Conservation (phyloP, 1,139 yeast genomes). For the Pichia sp. region DNA sequence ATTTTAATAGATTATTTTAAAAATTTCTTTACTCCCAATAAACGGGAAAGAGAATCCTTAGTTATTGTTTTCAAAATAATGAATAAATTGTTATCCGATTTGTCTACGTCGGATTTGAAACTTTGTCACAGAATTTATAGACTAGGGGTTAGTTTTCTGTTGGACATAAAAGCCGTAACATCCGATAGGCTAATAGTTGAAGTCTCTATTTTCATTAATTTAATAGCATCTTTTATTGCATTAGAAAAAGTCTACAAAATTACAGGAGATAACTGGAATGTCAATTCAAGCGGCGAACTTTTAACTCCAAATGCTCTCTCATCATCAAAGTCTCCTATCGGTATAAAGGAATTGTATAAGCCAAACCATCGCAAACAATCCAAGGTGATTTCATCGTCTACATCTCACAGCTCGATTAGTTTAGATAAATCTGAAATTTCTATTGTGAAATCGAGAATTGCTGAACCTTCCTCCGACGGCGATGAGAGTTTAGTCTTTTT, state of each 20-base stretch:
- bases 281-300: slow-evolving; percentile 10
- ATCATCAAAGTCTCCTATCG: too few relatives aligned
- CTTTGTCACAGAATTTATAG: slow-evolving; percentile 27
- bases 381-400: too few relatives aligned
- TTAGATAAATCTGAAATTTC: too few relatives aligned
- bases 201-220: slow-evolving; percentile 31
- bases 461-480: too few relatives aligned
- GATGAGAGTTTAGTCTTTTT: too few relatives aligned
- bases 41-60: slow-evolving; percentile 19
- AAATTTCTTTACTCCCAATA: slow-evolving; percentile 13
- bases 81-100: slow-evolving; percentile 30
- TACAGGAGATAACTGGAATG: slow-evolving; percentile 20
- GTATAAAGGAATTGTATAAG: too few relatives aligned
- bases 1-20: slow-evolving; percentile 20
- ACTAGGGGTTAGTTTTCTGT: slow-evolving; percentile 28
- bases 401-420: too few relatives aligned
- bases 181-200: slow-evolving; percentile 30
- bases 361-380: too few relatives aligned
- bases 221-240: slow-evolving; percentile 22
- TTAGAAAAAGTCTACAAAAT: slow-evolving; percentile 19
- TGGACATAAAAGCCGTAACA: slow-evolving; percentile 27
- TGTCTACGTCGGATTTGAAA: slow-evolving; percentile 29
- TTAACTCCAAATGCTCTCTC: not conserved
- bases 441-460: too few relatives aligned
- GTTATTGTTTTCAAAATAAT: slow-evolving; percentile 29